Conservation (phyloP, 2,329 filamentous ascomycete species). For the Paecilomyces niveus region DNA sequence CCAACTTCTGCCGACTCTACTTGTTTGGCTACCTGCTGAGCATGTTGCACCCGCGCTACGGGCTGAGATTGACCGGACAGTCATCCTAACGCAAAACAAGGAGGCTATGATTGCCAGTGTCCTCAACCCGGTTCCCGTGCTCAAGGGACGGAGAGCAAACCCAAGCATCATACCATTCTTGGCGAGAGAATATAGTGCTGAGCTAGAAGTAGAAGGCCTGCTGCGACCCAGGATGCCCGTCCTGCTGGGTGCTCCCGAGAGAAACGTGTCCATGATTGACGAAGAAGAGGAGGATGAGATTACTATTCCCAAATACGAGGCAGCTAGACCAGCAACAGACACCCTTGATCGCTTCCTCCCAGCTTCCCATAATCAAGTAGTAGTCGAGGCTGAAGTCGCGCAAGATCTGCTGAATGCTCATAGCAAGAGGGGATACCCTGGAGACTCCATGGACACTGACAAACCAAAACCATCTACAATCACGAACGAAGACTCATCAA, state of each 20-base stretch:
- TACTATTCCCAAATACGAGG: constrained; percentile 6
- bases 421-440: neutral
- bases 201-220: constrained; percentile 65
- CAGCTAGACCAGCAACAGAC: constrained; percentile 1
- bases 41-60: constrained; percentile 65
- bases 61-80: constrained; percentile 70
- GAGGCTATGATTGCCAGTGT: constrained; percentile 74
- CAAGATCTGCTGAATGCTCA: neutral
- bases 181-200: constrained; percentile 55
- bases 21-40: constrained; percentile 58
- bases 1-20: constrained; percentile 54
- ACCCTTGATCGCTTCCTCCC: neutral
- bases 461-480: neutral
- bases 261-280: constrained; percentile 15
- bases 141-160: constrained; percentile 54
- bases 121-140: constrained; percentile 64
- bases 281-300: constrained; percentile 20
- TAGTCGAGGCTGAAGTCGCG: neutral
- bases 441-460: neutral
- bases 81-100: constrained; percentile 62
- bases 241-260: constrained; percentile 21
- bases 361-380: neutral
- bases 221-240: constrained; percentile 48
- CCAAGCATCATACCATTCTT: constrained; percentile 77
- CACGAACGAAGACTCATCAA: neutral